Conservation (phyloP, 768 basidiomycete genomes). For the Scleroderma citrinum region DNA sequence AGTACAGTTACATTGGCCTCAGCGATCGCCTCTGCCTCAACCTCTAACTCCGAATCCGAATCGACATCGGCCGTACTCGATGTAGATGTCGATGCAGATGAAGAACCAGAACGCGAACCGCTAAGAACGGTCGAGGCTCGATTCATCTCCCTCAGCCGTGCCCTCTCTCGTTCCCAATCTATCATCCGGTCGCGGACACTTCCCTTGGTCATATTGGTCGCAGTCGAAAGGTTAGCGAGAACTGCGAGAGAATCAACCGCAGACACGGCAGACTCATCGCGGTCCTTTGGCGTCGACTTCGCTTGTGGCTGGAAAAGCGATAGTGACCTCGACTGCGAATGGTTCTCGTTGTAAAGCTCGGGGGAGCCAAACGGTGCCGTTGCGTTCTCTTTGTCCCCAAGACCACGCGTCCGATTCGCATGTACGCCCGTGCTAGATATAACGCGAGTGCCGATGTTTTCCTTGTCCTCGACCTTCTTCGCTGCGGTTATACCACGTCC, state of each 20-base stretch:
- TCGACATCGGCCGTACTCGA: conserved; percentile 14
- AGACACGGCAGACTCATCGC: conserved; percentile 1
- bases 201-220: conserved; percentile 17
- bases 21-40: conserved; percentile 23
- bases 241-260: conserved; percentile 6
- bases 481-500: conserved; percentile 1
- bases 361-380: conserved; percentile 3
- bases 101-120: conserved; percentile 8
- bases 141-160: conserved; percentile 65
- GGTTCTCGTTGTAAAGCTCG: conserved; percentile 4
- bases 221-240: conserved; percentile 13
- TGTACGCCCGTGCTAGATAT: too few species aligned
- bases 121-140: conserved; percentile 22
- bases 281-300: conserved; percentile 14
- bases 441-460: conserved; percentile 8
- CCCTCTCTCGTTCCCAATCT: conserved; percentile 72
- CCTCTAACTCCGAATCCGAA: conserved; percentile 18
- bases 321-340: conserved; percentile 1
- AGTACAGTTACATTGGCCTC: conserved; percentile 12
- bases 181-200: conserved; percentile 54
- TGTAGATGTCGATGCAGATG: not conserved
- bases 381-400: conserved; percentile 5
- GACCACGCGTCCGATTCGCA: not conserved
- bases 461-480: conserved; percentile 24
- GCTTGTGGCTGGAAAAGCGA: conserved; percentile 1